Evolutionary conservation across 2,329 filamentous ascomycete genomes (phyloP), one percentile per base, ranked within the genome.

Genomic region (Hirsutella rhossiliensis): DNA sequence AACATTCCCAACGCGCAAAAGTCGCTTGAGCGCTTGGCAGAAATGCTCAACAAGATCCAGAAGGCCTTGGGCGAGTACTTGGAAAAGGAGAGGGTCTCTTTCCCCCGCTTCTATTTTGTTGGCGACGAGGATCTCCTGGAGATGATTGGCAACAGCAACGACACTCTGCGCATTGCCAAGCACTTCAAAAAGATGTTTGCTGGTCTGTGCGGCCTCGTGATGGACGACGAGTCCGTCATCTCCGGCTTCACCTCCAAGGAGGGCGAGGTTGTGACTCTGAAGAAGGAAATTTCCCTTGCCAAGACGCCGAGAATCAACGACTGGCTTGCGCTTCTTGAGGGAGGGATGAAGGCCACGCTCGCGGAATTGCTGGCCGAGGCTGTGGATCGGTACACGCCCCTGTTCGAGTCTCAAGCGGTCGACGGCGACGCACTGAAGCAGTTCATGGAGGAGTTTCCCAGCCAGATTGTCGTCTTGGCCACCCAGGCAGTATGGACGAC

Each of bases 161-260:
- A 99, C 58, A 95, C 90, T 11, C 69, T 92, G 48, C 88, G 92
- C 44, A 94, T 98, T 52, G 87, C 92, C 36, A 98, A 98, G 63
- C 94, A 99, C 68, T 88, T 99, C 71, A 90, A 94, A 63, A 99
- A 99, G 72, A 99, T 99, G 92, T 99, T 99, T 71, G 92, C 94
- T 50, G 92, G 92, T 49, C 73, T 98, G 40, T 90, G 84, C 5
- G 92, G 92, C 4, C 75, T 98, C 31, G 72, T 89, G 37, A 90
- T 96, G 71, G 87, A 94, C 52, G 88, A 97, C 44, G 86, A 96
- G 54, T 79, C 81, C 23, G 80, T 87, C 49, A 97, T 99, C 50
- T 82, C 84, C 23, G 90, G 88, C 7, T 90, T 97, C 56, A 92
- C 84, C 3, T 98, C 92, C 0, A 96, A 95, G 59, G 94, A 99